phyloP scores from a whole-genome alignment of 352 stramenopile species.

The Pythium sukuiense region DNA sequence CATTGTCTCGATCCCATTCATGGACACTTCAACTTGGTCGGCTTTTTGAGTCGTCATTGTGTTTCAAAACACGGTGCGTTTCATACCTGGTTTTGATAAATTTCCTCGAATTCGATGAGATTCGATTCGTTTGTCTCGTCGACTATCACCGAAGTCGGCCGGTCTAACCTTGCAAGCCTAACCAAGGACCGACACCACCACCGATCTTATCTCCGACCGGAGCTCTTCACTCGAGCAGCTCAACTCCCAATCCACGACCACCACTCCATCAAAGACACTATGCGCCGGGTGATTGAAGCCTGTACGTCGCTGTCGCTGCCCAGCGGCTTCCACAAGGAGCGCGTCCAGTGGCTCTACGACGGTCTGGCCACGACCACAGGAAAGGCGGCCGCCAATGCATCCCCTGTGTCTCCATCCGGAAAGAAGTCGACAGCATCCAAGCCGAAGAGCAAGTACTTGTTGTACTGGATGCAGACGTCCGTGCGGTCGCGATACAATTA shows the following conservation, averaged over 20 bases:
- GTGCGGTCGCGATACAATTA: constrained; percentile 85
- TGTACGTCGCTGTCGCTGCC: constrained; percentile 42
- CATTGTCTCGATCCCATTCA: too few relatives aligned
- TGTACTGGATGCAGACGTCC: constrained; percentile 90
- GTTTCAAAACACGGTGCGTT: constrained; percentile 9
- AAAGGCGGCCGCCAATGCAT: background rate
- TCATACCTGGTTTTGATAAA: constrained; percentile 20
- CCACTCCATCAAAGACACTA: constrained; percentile 7
- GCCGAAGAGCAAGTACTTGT: constrained; percentile 37
- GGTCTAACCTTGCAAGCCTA: background rate
- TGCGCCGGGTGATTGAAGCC: constrained; percentile 54
- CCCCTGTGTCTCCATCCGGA: background rate
- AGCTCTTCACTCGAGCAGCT: background rate
- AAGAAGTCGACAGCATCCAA: background rate
- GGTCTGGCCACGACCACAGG: constrained; percentile 28
- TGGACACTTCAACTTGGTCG: background rate
- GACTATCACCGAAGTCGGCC: constrained; percentile 5
- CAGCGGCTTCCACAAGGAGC: constrained; percentile 59
- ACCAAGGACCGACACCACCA: background rate
- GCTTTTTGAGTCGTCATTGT: constrained; percentile 23
- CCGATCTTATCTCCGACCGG: background rate
- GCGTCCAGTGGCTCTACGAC: constrained; percentile 78
- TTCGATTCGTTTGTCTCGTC: constrained; percentile 14
- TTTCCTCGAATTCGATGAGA: constrained; percentile 25
- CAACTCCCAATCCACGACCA: background rate